Conservation (phyloP, 805 yeast species). For the Zygosaccharomyces siamensis region DNA sequence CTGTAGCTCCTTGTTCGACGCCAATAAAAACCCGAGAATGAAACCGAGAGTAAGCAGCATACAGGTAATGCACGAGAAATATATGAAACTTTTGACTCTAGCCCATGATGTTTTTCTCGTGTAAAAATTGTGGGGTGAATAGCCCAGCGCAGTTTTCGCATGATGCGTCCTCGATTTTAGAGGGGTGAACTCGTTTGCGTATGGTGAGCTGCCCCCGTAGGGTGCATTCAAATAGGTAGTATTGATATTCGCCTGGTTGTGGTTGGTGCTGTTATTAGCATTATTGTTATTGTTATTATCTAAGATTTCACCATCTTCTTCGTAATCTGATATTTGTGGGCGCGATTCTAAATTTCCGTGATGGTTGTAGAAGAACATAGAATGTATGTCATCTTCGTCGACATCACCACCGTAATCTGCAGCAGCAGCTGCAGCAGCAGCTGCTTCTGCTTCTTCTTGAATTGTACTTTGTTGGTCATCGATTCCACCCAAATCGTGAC, state of each 20-base stretch:
- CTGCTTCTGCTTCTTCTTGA: constrained; percentile 18
- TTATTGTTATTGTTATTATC: constrained; percentile 21
- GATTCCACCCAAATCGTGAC: constrained; percentile 10
- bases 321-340: constrained; percentile 33
- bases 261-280: constrained; percentile 7
- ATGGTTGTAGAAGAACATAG: constrained; percentile 35
- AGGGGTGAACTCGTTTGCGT: constrained; percentile 24
- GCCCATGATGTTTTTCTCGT: constrained; percentile 33
- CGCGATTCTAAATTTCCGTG: constrained; percentile 30
- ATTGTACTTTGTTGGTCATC: constrained; percentile 18
- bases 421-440: not conserved
- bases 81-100: constrained; percentile 34
- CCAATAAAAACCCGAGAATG: constrained; percentile 74
- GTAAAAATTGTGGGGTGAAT: constrained; percentile 48
- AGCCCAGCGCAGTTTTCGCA: constrained; percentile 24
- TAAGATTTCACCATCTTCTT: constrained; percentile 23
- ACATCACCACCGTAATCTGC: constrained; percentile 16
- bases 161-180: constrained; percentile 17
- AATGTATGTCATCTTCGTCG: constrained; percentile 29
- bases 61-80: constrained; percentile 36
- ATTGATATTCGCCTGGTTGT: constrained; percentile 3
- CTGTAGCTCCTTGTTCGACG: constrained; percentile 78
- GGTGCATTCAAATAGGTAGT: not conserved
- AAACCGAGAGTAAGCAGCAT: constrained; percentile 68
- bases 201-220: not conserved